Conservation (phyloP, 2,329 filamentous ascomycete species). For the Chaetothyriales sp. region DNA sequence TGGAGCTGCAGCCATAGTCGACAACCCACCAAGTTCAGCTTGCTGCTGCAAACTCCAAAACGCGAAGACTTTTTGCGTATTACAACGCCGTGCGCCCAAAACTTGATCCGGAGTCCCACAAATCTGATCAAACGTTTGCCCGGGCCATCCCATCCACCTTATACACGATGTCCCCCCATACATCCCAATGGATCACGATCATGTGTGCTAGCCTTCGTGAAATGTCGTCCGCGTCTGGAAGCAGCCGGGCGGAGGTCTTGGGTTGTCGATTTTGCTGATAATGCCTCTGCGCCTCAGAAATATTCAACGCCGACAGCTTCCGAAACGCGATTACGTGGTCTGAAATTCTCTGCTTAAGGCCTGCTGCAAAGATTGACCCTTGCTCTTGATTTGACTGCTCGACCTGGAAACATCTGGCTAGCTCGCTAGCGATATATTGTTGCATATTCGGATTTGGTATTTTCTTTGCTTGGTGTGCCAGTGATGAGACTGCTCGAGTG, state of each 20-base stretch:
- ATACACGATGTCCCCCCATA: slow-evolving; percentile 71
- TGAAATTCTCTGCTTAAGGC: slow-evolving; percentile 21
- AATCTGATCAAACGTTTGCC: background rate
- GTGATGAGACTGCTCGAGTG: background rate
- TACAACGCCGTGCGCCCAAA: too few species aligned
- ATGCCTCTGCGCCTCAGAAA: slow-evolving; percentile 30
- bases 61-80: too few species aligned
- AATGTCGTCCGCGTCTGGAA: slow-evolving; percentile 34
- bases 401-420: slow-evolving; percentile 1
- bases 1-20: too few species aligned
- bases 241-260: slow-evolving; percentile 15
- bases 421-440: background rate
- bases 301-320: slow-evolving; percentile 29
- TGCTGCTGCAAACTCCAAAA: too few species aligned
- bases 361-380: slow-evolving; percentile 1
- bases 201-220: slow-evolving; percentile 70
- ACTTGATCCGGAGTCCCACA: background rate
- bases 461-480: background rate
- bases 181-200: slow-evolving; percentile 73
- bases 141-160: background rate
- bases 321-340: slow-evolving; percentile 25
- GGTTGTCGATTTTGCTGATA: slow-evolving; percentile 13
- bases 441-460: background rate
- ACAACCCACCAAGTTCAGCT: too few species aligned
- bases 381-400: slow-evolving; percentile 2